A percentile compares a stretch with the other conserved stretches of the same genome.
Conservation (phyloP, 2,329 filamentous ascomycete species). For the Fusarium musae region DNA sequence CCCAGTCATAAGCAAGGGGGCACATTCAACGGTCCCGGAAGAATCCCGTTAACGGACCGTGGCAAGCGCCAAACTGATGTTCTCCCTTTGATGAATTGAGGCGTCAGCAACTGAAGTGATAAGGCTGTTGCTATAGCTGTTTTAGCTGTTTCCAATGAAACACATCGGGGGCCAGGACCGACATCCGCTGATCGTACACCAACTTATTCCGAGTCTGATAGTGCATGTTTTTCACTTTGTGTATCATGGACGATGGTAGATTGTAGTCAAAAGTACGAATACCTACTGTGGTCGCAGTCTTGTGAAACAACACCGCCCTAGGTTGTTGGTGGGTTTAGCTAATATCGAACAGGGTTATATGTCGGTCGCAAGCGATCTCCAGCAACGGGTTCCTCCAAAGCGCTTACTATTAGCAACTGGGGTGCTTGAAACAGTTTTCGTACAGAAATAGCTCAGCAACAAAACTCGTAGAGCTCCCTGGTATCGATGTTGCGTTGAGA, state of each 20-base stretch:
- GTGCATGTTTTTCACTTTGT: constrained; percentile 7
- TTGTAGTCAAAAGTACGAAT: neutral
- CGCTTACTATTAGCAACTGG: constrained; percentile 41
- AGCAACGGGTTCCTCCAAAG: constrained; percentile 24
- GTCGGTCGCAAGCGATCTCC: constrained; percentile 30
- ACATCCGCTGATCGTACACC: neutral
- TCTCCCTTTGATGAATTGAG: constrained; percentile 22
- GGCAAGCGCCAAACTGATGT: constrained; percentile 21
- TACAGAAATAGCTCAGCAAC: neutral
- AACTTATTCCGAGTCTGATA: neutral
- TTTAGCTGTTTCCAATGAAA: neutral
- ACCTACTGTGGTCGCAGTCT: neutral
- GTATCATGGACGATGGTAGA: neutral
- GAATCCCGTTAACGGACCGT: constrained; percentile 26
- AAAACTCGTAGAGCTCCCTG: neutral
- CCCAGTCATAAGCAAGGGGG: constrained; percentile 32
- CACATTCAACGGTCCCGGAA: constrained; percentile 28
- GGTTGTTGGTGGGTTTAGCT: constrained; percentile 25
- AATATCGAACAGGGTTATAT: constrained; percentile 29
- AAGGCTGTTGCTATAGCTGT: neutral
- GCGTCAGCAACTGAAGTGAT: neutral
- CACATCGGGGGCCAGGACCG: constrained; percentile 1
- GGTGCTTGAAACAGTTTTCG: constrained; percentile 15
- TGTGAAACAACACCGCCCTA: constrained; percentile 21
- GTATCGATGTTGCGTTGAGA: constrained; percentile 2